phyloP scores from a whole-genome alignment of 1,284 basidiomycete genomes.

The Acaromyces ingoldii region DNA sequence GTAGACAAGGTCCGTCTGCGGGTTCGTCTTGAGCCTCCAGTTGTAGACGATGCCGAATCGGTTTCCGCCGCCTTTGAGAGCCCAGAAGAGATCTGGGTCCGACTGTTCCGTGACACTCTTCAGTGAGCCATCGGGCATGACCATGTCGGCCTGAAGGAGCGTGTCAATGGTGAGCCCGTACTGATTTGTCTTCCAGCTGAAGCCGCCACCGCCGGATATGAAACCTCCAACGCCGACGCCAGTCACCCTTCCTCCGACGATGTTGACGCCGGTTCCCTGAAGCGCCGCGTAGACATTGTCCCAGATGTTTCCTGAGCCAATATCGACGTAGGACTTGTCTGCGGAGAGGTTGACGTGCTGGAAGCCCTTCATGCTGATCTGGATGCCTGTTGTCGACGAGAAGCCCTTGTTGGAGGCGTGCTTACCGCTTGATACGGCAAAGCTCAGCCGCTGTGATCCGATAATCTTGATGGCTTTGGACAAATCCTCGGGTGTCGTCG shows the following conservation, averaged over 20 bases:
- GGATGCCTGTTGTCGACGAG: slow-evolving; percentile 29
- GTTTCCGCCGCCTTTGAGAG: slow-evolving; percentile 33
- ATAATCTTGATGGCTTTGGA: slow-evolving; percentile 27
- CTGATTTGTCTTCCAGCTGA: slow-evolving; percentile 34
- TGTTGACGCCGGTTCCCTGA: slow-evolving; percentile 16
- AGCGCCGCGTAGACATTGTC: slow-evolving; percentile 30
- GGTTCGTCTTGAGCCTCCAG: slow-evolving; percentile 27
- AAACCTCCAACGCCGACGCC: slow-evolving; percentile 35
- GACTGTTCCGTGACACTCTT: slow-evolving; percentile 18
- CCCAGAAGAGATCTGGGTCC: slow-evolving; percentile 34
- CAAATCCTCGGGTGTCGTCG: slow-evolving; percentile 22
- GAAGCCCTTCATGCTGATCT: slow-evolving; percentile 28
- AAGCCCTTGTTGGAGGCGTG: slow-evolving; percentile 38
- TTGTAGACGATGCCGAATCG: slow-evolving; percentile 29
- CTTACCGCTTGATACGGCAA: slow-evolving; percentile 23
- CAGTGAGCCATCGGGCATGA: slow-evolving; percentile 29
- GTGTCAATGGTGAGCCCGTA: slow-evolving; percentile 35
- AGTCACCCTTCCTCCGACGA: slow-evolving; percentile 32
- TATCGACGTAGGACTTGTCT: slow-evolving; percentile 29
- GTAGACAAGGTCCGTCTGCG: slow-evolving; percentile 24
- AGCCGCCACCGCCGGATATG: slow-evolving; percentile 32
- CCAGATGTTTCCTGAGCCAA: slow-evolving; percentile 32
- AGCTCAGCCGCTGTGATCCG: slow-evolving; percentile 25
- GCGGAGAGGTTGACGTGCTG: slow-evolving; percentile 20
- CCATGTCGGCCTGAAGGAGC: slow-evolving; percentile 25